Conservation (phyloP, 2,329 filamentous ascomycete species). For the Aspergillus texensis region DNA sequence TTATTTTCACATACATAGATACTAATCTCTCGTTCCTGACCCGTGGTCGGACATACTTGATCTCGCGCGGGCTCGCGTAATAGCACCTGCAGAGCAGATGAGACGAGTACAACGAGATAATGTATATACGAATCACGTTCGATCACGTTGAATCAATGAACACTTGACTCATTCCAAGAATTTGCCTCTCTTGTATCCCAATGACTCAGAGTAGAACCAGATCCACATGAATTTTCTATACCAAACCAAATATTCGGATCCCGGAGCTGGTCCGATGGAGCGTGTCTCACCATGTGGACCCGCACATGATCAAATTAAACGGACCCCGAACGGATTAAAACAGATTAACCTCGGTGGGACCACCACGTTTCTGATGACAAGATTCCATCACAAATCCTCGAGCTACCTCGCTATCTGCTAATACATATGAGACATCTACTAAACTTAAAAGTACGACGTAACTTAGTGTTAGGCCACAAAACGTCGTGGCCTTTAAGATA, state of each 20-base stretch:
- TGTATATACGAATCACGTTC: constrained; percentile 7
- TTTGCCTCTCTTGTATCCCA: not conserved
- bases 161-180: not conserved
- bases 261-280: not conserved
- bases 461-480: no score
- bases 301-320: not conserved
- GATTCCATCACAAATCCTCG: not conserved
- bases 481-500: no score
- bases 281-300: not conserved
- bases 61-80: constrained; percentile 14
- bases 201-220: not conserved
- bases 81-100: constrained; percentile 11
- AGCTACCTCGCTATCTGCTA: not conserved
- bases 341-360: not conserved
- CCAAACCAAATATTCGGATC: not conserved
- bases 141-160: constrained; percentile 3
- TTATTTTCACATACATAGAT: constrained; percentile 1
- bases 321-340: not conserved
- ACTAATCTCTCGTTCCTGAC: constrained; percentile 4
- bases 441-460: not conserved
- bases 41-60: not conserved
- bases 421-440: not conserved
- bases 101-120: constrained; percentile 5
- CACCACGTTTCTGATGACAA: constrained; percentile 1
- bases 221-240: not conserved